Evolutionary conservation across 371 early-diverging fungal genomes (phyloP).

Genomic region (Mucor sp.): DNA sequence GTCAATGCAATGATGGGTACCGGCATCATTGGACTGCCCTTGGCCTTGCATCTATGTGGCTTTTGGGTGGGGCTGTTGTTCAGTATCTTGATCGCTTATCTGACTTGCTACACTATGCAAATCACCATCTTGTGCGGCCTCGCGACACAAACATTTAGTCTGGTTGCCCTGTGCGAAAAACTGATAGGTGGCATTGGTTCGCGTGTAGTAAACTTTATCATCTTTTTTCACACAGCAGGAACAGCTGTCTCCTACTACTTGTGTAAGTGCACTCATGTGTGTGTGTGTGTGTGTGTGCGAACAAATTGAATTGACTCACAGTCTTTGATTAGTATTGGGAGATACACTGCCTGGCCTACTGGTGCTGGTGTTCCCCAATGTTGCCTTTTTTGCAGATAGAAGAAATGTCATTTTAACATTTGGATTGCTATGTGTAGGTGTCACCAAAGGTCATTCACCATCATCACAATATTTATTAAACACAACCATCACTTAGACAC

Average conservation of each 20-base stretch:
- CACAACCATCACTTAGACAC: slow-evolving; percentile 22
- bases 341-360: slow-evolving; percentile 53
- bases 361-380: slow-evolving; percentile 19
- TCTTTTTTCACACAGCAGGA: slow-evolving; percentile 56
- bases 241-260: slow-evolving; percentile 55
- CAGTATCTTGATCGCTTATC: slow-evolving; percentile 39
- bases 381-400: slow-evolving; percentile 23
- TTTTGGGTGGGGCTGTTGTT: slow-evolving; percentile 54
- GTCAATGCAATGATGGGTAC: slow-evolving; percentile 63
- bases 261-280: slow-evolving; percentile 17
- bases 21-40: slow-evolving; percentile 60
- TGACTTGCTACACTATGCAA: slow-evolving; percentile 51
- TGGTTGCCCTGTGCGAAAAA: slow-evolving; percentile 35
- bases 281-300: neutral
- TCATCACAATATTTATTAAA: neutral
- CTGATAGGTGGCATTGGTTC: slow-evolving; percentile 43
- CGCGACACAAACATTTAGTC: slow-evolving; percentile 32
- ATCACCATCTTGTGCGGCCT: slow-evolving; percentile 51
- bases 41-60: slow-evolving; percentile 54
- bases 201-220: slow-evolving; percentile 40
- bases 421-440: slow-evolving; percentile 40
- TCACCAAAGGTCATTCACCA: neutral
- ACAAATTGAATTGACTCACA: neutral
- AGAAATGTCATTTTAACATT: slow-evolving; percentile 39
- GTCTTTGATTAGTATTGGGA: slow-evolving; percentile 40